Base-by-base conservation (phyloP, 345 rosid genomes). In the Camelina neglecta region DNA sequence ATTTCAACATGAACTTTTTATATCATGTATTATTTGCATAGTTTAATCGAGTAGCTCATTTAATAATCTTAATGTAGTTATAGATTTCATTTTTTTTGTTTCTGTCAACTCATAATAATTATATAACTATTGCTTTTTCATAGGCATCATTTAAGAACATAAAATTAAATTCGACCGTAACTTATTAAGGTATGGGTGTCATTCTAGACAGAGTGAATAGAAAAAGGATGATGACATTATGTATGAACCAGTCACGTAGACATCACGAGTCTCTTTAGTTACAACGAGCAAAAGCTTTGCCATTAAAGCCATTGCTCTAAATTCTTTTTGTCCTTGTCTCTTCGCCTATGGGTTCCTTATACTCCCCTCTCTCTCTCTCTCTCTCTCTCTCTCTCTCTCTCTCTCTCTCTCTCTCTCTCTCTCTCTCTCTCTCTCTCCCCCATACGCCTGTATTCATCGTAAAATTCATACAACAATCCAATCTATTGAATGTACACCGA, bases 261-360 rank as follows among this genome's bases (percentile, higher is more conserved):
- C 67, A 77, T 77, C 81, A 71, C 61, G 67, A 71, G 67, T 77
- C 80, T 57, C 72, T 77, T 71, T 77, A 70, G 71, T 35, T 12
- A 76, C 80, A 70, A 61, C 80, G 45, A 62, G 44, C 65, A 62
- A 69, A 63, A 45, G 33, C 64, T 42, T 48, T 77, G 66, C 53
- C 13, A 77, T 55, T 77, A 21, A 77, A 63, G 59, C 53, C 80
- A 36, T 4, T 64, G 66, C 80, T 48, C 80, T 77, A 55, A 63
- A 77, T 70, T 77, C 72, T 12, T 76, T 76, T 76, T 76, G 80
- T 70, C 75, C 10, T 49, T 24, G 31, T 35, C 8, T 35, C 38
- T 35, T 29, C 31, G 31, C 31, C 31, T 29, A 29, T 29, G 31
- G 26, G 47, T 72, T 56, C 71, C 8, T 7, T 50, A 66, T 29